These are phyloP conservation scores for Geotrichum cucujoidarum DNA, from an alignment of 1,139 yeast species.

Conservation along the genomic window DNA sequence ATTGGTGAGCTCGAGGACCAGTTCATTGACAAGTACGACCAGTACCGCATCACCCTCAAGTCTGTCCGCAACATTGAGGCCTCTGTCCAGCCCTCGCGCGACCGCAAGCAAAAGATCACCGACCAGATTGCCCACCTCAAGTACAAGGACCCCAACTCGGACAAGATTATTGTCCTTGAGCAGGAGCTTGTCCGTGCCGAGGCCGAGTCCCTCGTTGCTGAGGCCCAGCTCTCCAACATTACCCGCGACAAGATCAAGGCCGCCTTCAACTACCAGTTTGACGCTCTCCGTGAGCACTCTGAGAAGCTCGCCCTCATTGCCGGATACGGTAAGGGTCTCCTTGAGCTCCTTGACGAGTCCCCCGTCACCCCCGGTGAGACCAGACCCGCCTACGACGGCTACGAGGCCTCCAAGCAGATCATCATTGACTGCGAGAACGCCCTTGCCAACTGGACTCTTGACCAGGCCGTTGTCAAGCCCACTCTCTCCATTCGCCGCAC, in stretches of 20 bases:
- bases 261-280: conserved; percentile 95
- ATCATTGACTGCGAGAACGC: conserved; percentile 96
- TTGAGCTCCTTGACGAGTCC: conserved; percentile 91
- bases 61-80: conserved; percentile 94
- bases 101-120: conserved; percentile 94
- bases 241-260: conserved; percentile 97
- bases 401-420: conserved; percentile 96
- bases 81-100: conserved; percentile 96
- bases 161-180: conserved; percentile 90
- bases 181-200: conserved; percentile 98
- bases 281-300: conserved; percentile 91
- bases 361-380: conserved; percentile 99
- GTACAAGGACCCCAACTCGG: conserved; percentile 97
- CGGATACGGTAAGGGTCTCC: conserved; percentile 95
- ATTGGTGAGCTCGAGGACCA: conserved; percentile 97
- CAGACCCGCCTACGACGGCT: conserved; percentile 97
- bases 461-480: conserved; percentile 92
- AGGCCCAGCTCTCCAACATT: conserved; percentile 96
- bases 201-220: conserved; percentile 98
- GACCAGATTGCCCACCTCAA: conserved; percentile 96
- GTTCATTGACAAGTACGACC: conserved; percentile 95
- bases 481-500: conserved; percentile 58
- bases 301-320: conserved; percentile 96
- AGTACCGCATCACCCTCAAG: conserved; percentile 93
- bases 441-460: conserved; percentile 93